Base-by-base conservation (phyloP, 2,329 filamentous ascomycete species). In the Dothideomycetes sp. region DNA sequence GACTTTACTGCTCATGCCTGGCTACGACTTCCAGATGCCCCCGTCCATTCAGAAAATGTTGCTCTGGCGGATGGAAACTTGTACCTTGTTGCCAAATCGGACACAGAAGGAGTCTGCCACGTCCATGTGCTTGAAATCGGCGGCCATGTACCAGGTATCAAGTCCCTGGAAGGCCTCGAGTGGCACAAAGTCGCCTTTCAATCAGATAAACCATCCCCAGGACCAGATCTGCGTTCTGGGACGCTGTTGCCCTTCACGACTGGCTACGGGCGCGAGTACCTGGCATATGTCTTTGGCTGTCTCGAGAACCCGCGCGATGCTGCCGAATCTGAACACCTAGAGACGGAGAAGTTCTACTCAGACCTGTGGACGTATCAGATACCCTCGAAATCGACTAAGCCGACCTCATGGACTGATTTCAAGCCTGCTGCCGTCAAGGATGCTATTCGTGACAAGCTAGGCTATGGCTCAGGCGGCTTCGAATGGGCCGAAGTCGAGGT, bases 1-100 rank as follows among this genome's bases (percentile, higher is more conserved):
- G 77, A 81, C 52, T 60, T 89, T 17, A 65, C 64, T 35, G 69
- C 68, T 5, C 65, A 69, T 38, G 65, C 69, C 2, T 94, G 86
- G 86, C 75, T 68, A 30, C 69, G 80, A 52, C 67, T 84, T 11
- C 49, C 52, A 3, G 49, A 47, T 34, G 52, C 53, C 7, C 55
- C 56, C n/a, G 47, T 53, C 5, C 46, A 45, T 3, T 51, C 47
- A 5, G 42, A 57, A 2, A 63, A 60, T 38, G 58, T 57, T 12
- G 54, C 61, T 2, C 37, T 65, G 16, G 44, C 51, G 3, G 57
- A 61, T 24, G 55, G 59, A 8, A 52, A 57, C 5, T 48, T 67
- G 4, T 64, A 63, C 47, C 41, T 64, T 3, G 59, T 68, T 19
- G 56, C 57, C n/a, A 55, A 52, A 40, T 52, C 52, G 27, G 44